phyloP scores from a whole-genome alignment of 2,329 filamentous ascomycete genomes.

The Penicillium italicum region DNA sequence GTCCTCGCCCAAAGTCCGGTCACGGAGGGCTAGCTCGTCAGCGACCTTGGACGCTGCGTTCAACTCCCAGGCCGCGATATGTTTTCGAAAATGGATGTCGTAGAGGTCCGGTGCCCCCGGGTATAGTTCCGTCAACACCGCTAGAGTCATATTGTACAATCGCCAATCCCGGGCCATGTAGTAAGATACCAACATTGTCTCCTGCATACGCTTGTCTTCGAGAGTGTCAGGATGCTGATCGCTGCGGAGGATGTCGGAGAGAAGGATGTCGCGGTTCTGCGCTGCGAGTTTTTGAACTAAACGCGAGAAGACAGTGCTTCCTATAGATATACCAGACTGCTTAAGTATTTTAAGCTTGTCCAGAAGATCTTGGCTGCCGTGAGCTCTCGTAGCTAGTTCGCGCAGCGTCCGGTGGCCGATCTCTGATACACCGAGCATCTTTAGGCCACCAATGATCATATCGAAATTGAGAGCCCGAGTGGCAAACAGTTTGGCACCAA shows the following conservation, averaged over 20 bases:
- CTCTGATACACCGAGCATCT: conserved; percentile 64
- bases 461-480: conserved; percentile 70
- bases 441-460: conserved; percentile 65
- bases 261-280: conserved; percentile 52
- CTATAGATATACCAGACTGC: conserved; percentile 60
- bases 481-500: conserved; percentile 80
- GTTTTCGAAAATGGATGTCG: conserved; percentile 42
- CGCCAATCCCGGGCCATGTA: conserved; percentile 50
- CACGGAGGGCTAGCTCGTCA: conserved; percentile 50
- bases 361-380: conserved; percentile 54
- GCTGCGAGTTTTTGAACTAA: conserved; percentile 63
- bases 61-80: conserved; percentile 34
- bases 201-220: conserved; percentile 54
- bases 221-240: conserved; percentile 65
- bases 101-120: conserved; percentile 30
- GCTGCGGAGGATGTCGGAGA: conserved; percentile 52
- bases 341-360: conserved; percentile 60
- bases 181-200: conserved; percentile 52
- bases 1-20: conserved; percentile 41
- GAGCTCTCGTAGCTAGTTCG: conserved; percentile 67
- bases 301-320: conserved; percentile 61
- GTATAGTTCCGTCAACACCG: conserved; percentile 47
- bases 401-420: conserved; percentile 76
- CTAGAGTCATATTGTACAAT: conserved; percentile 55
- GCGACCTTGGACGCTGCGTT: conserved; percentile 33